Percentiles rank a stretch among this genome's conserved stretches.
These are phyloP conservation scores for Acanthamoeba sp. DNA, from an alignment of 208 protist genomes.

Conservation along the genomic window DNA sequence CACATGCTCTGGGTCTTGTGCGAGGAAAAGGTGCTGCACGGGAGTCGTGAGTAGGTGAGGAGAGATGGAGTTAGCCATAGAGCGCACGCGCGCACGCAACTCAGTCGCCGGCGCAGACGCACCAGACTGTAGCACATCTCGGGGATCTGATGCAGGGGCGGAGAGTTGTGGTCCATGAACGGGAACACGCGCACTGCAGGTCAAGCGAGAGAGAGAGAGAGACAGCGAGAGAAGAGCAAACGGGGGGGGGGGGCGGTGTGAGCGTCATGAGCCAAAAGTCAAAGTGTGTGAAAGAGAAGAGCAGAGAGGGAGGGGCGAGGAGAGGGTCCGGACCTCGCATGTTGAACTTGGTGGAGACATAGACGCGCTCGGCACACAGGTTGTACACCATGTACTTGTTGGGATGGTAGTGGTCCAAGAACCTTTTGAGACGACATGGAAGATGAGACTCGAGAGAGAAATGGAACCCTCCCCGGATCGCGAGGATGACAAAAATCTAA, in stretches of 20 bases:
- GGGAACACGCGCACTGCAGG: conserved; percentile 37
- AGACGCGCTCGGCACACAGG: conserved; percentile 54
- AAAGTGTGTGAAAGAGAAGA: neutral
- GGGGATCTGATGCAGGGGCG: conserved; percentile 40
- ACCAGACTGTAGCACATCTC: conserved; percentile 65
- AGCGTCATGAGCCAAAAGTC: too few species aligned
- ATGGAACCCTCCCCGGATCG: too few species aligned
- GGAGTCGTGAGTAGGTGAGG: too few species aligned
- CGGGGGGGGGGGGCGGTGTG: too few species aligned
- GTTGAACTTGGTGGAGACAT: conserved; percentile 68
- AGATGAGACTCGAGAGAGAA: neutral
- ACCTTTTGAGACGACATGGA: neutral
- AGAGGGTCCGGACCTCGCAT: neutral
- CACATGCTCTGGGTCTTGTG: conserved; percentile 63
- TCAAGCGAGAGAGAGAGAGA: neutral
- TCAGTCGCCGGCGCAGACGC: too few species aligned
- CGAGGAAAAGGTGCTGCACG: conserved; percentile 4
- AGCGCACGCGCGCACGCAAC: too few species aligned
- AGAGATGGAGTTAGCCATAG: too few species aligned
- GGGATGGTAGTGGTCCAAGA: conserved; percentile 23
- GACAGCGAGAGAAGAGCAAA: neutral
- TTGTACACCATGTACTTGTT: conserved; percentile 74
- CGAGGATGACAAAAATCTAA: too few species aligned
- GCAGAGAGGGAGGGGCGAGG: neutral
- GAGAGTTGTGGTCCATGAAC: conserved; percentile 52